Percentiles rank a stretch among this genome's conserved stretches.
These are phyloP conservation scores for Excoecaria agallocha DNA, from an alignment of 345 rosid species.

Conservation along the genomic window DNA sequence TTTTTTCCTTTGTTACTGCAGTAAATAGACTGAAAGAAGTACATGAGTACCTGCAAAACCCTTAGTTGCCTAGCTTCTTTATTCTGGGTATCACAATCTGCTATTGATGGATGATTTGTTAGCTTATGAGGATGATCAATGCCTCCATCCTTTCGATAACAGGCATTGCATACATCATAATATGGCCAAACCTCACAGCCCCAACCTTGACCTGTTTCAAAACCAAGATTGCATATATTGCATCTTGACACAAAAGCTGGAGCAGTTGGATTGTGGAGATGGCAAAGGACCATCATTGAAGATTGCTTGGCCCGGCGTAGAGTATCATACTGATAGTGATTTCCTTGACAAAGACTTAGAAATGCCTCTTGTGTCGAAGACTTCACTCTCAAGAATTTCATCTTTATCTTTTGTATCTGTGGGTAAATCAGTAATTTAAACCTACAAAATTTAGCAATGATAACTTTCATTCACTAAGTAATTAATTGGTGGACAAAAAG, in stretches of 20 bases:
- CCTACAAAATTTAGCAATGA: conserved; percentile 41
- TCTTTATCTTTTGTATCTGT: conserved; percentile 86
- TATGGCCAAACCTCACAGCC: conserved; percentile 96
- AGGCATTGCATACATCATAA: conserved; percentile 85
- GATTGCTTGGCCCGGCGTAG: conserved; percentile 98
- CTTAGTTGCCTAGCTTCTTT: conserved; percentile 92
- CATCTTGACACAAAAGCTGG: conserved; percentile 98
- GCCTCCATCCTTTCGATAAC: conserved; percentile 77
- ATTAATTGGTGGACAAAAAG: too few species aligned
- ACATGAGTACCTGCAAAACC: conserved; percentile 61
- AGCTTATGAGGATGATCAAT: conserved; percentile 93
- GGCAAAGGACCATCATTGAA: conserved; percentile 99
- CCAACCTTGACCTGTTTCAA: conserved; percentile 99
- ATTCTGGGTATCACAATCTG: conserved; percentile 94
- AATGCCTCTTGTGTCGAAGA: conserved; percentile 95
- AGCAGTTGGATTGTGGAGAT: conserved; percentile 97
- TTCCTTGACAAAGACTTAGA: conserved; percentile 97
- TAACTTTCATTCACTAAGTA: conserved; percentile 21
- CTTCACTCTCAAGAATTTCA: conserved; percentile 95
- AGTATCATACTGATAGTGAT: conserved; percentile 98
- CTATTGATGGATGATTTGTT: conserved; percentile 82
- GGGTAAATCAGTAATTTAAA: conserved; percentile 62
- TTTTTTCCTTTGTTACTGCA: neutral
- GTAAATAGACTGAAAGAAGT: neutral
- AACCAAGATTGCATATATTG: conserved; percentile 75